Percentiles rank a stretch among this genome's conserved stretches.
Evolutionary conservation across 202 grass and related monocot genomes (phyloP).

Genomic region (Bolboschoenoplectus hybrid): DNA sequence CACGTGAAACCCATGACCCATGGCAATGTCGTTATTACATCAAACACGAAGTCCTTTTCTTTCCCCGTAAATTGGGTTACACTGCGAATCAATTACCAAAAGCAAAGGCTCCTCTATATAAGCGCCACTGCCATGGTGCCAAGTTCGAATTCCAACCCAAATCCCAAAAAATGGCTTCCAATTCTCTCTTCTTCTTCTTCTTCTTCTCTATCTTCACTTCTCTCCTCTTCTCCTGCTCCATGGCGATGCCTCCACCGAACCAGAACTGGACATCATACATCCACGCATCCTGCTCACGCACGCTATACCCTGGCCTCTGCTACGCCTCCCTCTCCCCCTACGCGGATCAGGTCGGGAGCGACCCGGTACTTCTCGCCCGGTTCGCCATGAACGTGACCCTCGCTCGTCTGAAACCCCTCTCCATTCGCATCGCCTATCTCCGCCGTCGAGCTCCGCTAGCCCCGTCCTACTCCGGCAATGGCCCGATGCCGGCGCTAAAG

Average conservation of each 20-base stretch:
- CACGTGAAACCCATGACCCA: not conserved
- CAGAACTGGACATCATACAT: conserved; percentile 28
- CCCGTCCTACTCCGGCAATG: not conserved
- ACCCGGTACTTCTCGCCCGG: conserved; percentile 36
- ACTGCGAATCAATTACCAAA: not conserved
- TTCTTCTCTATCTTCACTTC: not conserved
- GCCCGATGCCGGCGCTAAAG: conserved; percentile 14
- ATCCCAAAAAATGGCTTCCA: conserved; percentile 16
- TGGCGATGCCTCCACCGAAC: not conserved
- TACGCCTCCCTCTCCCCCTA: conserved; percentile 48
- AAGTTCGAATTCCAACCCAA: not conserved
- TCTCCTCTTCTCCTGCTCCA: conserved; percentile 14
- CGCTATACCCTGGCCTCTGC: conserved; percentile 51
- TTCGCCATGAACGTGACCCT: conserved; percentile 45
- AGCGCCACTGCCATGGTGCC: not conserved
- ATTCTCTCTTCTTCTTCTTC: conserved; percentile 27
- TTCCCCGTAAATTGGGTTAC: not conserved
- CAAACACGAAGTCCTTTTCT: not conserved
- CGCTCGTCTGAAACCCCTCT: conserved; percentile 39
- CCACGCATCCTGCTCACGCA: conserved; percentile 45
- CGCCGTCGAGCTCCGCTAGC: not conserved
- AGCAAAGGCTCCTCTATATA: not conserved
- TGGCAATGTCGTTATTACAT: not conserved
- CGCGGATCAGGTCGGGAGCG: conserved; percentile 35
- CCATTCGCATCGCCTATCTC: conserved; percentile 13